Percentiles rank a stretch among this genome's conserved stretches.
phyloP scores from a whole-genome alignment of 1,284 basidiomycete genomes.

The Rhodotorula glutinis region DNA sequence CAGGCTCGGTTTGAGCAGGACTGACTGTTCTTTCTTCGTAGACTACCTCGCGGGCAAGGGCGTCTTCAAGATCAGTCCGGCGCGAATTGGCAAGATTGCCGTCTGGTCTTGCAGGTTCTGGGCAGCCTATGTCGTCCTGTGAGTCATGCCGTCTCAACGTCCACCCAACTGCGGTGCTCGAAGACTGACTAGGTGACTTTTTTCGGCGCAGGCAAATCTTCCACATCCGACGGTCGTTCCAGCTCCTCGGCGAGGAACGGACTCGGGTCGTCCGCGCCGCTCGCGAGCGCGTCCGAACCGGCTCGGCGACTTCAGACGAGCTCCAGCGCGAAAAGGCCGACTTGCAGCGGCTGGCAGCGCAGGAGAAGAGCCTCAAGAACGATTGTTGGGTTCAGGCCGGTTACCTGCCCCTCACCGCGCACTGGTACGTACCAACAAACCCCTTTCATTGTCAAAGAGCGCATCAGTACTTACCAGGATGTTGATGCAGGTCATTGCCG shows the following conservation, averaged over 20 bases:
- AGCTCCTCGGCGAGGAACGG: slow-evolving; percentile 47
- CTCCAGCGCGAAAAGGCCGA: slow-evolving; percentile 52
- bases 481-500: slow-evolving; percentile 24
- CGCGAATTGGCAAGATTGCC: slow-evolving; percentile 54
- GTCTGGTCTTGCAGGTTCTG: slow-evolving; percentile 73
- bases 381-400: slow-evolving; percentile 70
- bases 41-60: slow-evolving; percentile 63
- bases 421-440: slow-evolving; percentile 60
- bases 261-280: slow-evolving; percentile 38
- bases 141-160: slow-evolving; percentile 50
- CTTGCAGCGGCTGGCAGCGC: slow-evolving; percentile 55
- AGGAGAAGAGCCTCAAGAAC: slow-evolving; percentile 68
- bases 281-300: slow-evolving; percentile 21
- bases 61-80: slow-evolving; percentile 51
- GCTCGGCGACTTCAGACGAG: slow-evolving; percentile 46
- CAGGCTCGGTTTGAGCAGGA: too few relatives aligned
- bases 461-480: background rate
- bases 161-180: too few relatives aligned
- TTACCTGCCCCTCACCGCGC: slow-evolving; percentile 74
- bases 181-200: too few relatives aligned
- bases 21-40: background rate
- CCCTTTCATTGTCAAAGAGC: too few relatives aligned
- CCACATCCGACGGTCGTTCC: slow-evolving; percentile 35
- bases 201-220: slow-evolving; percentile 44
- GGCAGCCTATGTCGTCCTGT: slow-evolving; percentile 69